Conservation (phyloP, 2,329 filamentous ascomycete species). For the Leptosphaerulina australis region DNA sequence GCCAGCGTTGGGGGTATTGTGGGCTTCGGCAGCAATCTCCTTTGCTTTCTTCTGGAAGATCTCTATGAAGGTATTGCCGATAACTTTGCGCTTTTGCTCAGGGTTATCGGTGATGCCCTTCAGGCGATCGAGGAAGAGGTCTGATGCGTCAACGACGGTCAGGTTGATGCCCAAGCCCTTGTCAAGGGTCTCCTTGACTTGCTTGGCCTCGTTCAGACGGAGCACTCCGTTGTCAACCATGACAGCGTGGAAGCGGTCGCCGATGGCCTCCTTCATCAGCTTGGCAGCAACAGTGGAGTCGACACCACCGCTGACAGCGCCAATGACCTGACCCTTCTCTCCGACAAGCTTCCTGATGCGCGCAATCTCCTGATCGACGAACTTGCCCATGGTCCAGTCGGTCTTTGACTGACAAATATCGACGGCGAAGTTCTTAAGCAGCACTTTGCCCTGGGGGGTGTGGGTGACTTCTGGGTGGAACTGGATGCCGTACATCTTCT, state of each 20-base stretch:
- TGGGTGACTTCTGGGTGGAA: slow-evolving; percentile 88
- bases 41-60: slow-evolving; percentile 81
- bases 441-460: slow-evolving; percentile 69
- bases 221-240: slow-evolving; percentile 87
- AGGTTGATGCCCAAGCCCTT: slow-evolving; percentile 88
- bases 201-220: slow-evolving; percentile 80
- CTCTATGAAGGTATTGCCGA: slow-evolving; percentile 80
- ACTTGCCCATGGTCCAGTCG: slow-evolving; percentile 86
- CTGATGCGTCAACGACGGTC: slow-evolving; percentile 79
- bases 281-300: slow-evolving; percentile 87
- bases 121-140: slow-evolving; percentile 78
- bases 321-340: slow-evolving; percentile 78
- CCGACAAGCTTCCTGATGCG: slow-evolving; percentile 85
- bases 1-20: slow-evolving; percentile 69
- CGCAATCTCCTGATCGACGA: slow-evolving; percentile 78
- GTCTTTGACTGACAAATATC: slow-evolving; percentile 77
- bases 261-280: slow-evolving; percentile 86
- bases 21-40: slow-evolving; percentile 73
- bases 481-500: slow-evolving; percentile 81
- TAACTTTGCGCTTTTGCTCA: slow-evolving; percentile 90
- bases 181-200: slow-evolving; percentile 79
- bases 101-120: slow-evolving; percentile 75
- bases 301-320: slow-evolving; percentile 81
- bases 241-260: slow-evolving; percentile 81
- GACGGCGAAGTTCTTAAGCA: slow-evolving; percentile 84